Evolutionary conservation across 805 yeast species (phyloP).

Genomic region (Barnettozyma botsteinii): DNA sequence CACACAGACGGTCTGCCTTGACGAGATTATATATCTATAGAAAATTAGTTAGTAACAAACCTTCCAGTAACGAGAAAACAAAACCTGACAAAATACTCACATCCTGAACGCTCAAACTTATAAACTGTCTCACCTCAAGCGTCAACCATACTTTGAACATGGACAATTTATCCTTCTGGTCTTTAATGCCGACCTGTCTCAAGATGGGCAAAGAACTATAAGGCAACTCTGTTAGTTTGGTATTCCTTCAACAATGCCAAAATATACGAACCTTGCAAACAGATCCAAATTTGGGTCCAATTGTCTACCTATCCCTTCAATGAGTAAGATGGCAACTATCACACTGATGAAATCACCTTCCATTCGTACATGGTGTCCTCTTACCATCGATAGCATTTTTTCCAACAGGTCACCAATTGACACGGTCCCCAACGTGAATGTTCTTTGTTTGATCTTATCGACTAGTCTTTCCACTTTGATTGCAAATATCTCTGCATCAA

Average conservation of each 20-base stretch:
- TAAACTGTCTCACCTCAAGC: constrained; percentile 80
- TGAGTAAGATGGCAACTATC: constrained; percentile 81
- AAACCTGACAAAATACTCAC: constrained; percentile 44
- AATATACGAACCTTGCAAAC: constrained; percentile 88
- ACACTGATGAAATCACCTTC: constrained; percentile 96
- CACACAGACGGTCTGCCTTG: constrained; percentile 60
- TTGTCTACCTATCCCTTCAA: constrained; percentile 95
- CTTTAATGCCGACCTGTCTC: constrained; percentile 72
- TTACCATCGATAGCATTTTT: constrained; percentile 83
- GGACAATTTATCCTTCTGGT: constrained; percentile 58
- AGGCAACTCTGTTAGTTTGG: constrained; percentile 28
- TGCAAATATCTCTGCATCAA: constrained; percentile 80
- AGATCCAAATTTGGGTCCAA: constrained; percentile 89
- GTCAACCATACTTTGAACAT: constrained; percentile 92
- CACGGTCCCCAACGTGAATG: constrained; percentile 88
- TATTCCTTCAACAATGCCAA: constrained; percentile 30
- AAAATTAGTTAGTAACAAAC: constrained; percentile 8
- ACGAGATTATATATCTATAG: constrained; percentile 44
- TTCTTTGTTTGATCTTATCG: constrained; percentile 71
- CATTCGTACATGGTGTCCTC: constrained; percentile 93
- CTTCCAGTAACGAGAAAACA: not conserved
- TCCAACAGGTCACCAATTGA: constrained; percentile 88
- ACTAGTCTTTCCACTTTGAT: constrained; percentile 82
- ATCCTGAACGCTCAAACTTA: constrained; percentile 77
- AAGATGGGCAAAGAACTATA: constrained; percentile 32